Conservation (phyloP, 2,329 filamentous ascomycete species). For the Penicillium sp. region DNA sequence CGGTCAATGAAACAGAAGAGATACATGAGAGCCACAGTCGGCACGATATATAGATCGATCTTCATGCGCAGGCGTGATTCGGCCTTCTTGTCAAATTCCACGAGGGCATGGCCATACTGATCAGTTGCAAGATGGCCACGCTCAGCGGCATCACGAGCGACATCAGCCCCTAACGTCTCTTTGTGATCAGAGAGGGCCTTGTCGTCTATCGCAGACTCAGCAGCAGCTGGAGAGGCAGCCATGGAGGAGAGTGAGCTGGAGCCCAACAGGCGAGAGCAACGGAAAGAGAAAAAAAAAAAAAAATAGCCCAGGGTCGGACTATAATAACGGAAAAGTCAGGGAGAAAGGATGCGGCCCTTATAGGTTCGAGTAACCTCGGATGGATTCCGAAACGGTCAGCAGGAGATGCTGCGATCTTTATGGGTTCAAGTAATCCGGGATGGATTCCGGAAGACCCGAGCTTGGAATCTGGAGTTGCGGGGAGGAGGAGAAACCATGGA, state of each 20-base stretch:
- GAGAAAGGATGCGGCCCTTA: background rate
- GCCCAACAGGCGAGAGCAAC: background rate
- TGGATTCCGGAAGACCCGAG: background rate
- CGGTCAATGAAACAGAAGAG: constrained; percentile 76
- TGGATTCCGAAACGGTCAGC: background rate
- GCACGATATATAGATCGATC: constrained; percentile 68
- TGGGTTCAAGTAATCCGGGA: constrained; percentile 4
- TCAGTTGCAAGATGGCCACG: constrained; percentile 54
- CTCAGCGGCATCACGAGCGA: constrained; percentile 46
- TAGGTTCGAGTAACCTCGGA: background rate
- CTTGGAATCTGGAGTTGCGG: constrained; percentile 10
- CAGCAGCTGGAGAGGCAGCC: constrained; percentile 8
- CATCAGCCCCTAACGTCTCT: constrained; percentile 16
- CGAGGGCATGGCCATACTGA: constrained; percentile 55
- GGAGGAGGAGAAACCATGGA: constrained; percentile 1
- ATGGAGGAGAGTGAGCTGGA: constrained; percentile 1
- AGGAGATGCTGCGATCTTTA: background rate
- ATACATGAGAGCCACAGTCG: constrained; percentile 69
- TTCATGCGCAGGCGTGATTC: constrained; percentile 65
- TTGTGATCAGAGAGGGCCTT: constrained; percentile 25
- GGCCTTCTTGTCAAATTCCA: constrained; percentile 61
- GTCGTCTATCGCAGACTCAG: constrained; percentile 23
- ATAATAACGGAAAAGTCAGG: background rate
- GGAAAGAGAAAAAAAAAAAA: background rate
- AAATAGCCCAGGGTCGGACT: background rate